Conservation (phyloP, 805 yeast species). For the Kockiozyma suomiensis region DNA sequence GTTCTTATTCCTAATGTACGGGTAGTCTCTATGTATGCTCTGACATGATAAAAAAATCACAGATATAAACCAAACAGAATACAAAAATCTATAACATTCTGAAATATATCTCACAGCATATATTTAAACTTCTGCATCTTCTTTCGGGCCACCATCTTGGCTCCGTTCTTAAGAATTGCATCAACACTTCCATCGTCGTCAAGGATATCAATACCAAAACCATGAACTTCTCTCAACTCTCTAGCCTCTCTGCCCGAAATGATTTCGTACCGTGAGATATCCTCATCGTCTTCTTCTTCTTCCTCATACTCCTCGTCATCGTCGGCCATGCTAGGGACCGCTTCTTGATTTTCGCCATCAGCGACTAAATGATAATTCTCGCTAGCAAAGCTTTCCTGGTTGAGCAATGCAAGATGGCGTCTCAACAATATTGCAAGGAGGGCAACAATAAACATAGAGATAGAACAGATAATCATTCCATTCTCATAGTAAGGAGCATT, state of each 20-base stretch:
- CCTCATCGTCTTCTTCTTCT: slow-evolving; percentile 28
- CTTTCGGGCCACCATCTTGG: slow-evolving; percentile 24
- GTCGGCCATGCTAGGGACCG: slow-evolving; percentile 16
- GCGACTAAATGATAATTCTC: slow-evolving; percentile 20
- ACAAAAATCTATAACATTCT: too few relatives aligned
- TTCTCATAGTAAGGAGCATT: slow-evolving; percentile 35
- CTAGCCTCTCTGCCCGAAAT: slow-evolving; percentile 30
- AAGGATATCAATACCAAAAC: slow-evolving; percentile 30
- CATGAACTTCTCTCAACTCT: slow-evolving; percentile 30
- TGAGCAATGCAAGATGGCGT: slow-evolving; percentile 31
- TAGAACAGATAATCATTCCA: slow-evolving; percentile 30
- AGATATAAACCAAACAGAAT: background rate
- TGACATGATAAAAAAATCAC: too few relatives aligned
- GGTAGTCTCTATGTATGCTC: too few relatives aligned
- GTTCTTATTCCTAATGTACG: too few relatives aligned
- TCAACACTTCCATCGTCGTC: slow-evolving; percentile 32
- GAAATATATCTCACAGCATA: slow-evolving; percentile 15
- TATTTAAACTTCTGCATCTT: slow-evolving; percentile 25
- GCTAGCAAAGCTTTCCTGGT: slow-evolving; percentile 17
- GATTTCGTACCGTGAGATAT: slow-evolving; percentile 26
- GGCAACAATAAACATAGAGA: slow-evolving; percentile 27
- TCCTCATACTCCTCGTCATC: slow-evolving; percentile 22
- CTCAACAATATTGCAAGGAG: slow-evolving; percentile 30
- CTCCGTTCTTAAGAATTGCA: slow-evolving; percentile 25
- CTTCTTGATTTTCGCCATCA: slow-evolving; percentile 9